Percentiles rank a stretch among this genome's conserved stretches.
Evolutionary conservation across 495 filamentous ascomycete genomes (phyloP).

Genomic region (Penicillium atrosanguineum): DNA sequence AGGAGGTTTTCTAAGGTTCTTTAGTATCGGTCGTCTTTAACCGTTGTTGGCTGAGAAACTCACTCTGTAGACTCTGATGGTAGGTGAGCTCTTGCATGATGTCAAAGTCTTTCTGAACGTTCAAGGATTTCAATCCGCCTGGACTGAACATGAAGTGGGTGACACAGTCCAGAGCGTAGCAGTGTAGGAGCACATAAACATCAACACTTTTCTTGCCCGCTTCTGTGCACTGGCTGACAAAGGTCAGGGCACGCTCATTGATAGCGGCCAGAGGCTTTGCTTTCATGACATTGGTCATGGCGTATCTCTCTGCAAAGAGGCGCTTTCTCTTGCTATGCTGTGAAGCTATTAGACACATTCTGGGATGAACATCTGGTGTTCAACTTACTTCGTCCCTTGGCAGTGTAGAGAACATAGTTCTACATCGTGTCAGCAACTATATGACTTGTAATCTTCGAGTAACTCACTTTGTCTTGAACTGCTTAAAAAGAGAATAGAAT

Average conservation of each 20-base stretch:
- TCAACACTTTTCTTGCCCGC: constrained; percentile 46
- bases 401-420: constrained; percentile 62
- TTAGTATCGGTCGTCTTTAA: constrained; percentile 30
- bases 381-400: constrained; percentile 47
- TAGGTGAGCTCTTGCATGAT: constrained; percentile 66
- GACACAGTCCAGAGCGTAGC: constrained; percentile 64
- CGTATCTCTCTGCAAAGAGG: constrained; percentile 61
- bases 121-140: constrained; percentile 55
- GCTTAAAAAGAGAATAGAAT: constrained; percentile 61
- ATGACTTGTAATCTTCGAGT: neutral
- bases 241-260: constrained; percentile 48
- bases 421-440: constrained; percentile 14
- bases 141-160: constrained; percentile 66
- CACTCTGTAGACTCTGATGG: constrained; percentile 62
- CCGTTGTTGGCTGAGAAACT: constrained; percentile 4
- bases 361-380: neutral
- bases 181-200: constrained; percentile 57
- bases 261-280: constrained; percentile 51
- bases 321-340: constrained; percentile 60
- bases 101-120: constrained; percentile 46
- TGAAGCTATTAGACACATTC: constrained; percentile 7
- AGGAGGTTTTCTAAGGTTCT: constrained; percentile 27
- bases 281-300: constrained; percentile 62
- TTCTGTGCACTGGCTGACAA: constrained; percentile 47
- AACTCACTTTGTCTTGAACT: constrained; percentile 27